Base-by-base conservation (phyloP, 805 yeast species). In the Candida koratica region DNA sequence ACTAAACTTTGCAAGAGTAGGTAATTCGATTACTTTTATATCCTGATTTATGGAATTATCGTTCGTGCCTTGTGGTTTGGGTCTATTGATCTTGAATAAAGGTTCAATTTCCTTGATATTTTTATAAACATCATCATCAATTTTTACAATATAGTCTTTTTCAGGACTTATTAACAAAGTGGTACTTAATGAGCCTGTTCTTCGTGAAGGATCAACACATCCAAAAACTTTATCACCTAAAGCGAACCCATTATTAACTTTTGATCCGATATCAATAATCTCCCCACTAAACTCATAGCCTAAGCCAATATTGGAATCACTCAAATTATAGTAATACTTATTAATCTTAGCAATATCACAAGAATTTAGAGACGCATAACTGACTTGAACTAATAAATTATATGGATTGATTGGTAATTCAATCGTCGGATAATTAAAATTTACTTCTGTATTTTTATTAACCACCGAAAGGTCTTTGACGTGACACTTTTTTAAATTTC, bases 251-350 rank as follows among this genome's bases (percentile, higher is more conserved):
- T 40, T 39, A 17, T 43, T 40, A 4, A 42, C 43, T 14, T 48
- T 51, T 22, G 64, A 50, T 6, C 90, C 90, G 14, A 79, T 75
- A 18, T 70, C 69, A 4, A 66, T 64, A 18, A 84, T 61, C 4
- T 60, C 59, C 15, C 94, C 94, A 16, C 77, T 61, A 53, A 73
- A 84, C 44, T 81, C 89, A 47, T 82, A 73, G 1, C 93, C 93
- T 18, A 81, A 54, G 6, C 89, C 88, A 6, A 67, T 51, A 45
- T 77, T 71, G 39, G 71, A 74, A 26, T 76, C 73, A 25, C 75
- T 70, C 35, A 75, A 56, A 42, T 77, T 74, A 17, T 67, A 55
- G 12, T 67, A 52, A 48, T 77, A 79, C 25, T 76, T 70, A 49
- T 77, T 74, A 49, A 75, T 64, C 35, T 81, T 73, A 39, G 79